A percentile compares a stretch with the other conserved stretches of the same genome.
Evolutionary conservation across 1,284 basidiomycete species (phyloP).

Genomic region (Salmacisia buchloeana): DNA sequence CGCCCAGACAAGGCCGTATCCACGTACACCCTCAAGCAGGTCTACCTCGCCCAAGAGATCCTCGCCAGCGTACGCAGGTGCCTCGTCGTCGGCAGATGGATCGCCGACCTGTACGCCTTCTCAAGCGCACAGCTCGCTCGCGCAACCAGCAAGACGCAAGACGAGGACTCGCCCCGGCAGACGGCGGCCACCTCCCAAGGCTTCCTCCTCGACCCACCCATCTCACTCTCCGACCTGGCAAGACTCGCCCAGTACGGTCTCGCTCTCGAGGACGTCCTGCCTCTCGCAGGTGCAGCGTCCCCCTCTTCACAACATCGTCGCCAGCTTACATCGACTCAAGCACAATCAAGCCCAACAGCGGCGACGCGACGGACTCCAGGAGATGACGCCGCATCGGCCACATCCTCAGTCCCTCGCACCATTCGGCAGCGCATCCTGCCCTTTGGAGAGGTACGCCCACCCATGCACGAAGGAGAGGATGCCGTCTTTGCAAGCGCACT

Average conservation of each 20-base stretch:
- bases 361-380: neutral
- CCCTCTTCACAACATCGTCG: neutral
- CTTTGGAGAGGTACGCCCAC: neutral
- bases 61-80: neutral
- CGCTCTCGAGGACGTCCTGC: neutral
- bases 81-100: neutral
- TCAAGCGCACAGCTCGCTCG: neutral
- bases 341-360: neutral
- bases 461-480: neutral
- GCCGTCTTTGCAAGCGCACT: neutral
- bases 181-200: neutral
- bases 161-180: neutral
- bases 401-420: neutral
- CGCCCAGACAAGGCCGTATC: neutral
- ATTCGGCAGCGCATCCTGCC: neutral
- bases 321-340: neutral
- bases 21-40: neutral
- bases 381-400: neutral
- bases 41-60: conserved; percentile 1
- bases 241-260: neutral
- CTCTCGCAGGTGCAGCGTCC: neutral
- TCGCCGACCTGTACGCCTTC: neutral
- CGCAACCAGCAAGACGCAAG: neutral
- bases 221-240: neutral
- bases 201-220: neutral